A percentile compares a stretch with the other conserved stretches of the same genome.
These are phyloP conservation scores for Yamadazyma laniorum DNA, from an alignment of 805 yeast species.

Conservation along the genomic window DNA sequence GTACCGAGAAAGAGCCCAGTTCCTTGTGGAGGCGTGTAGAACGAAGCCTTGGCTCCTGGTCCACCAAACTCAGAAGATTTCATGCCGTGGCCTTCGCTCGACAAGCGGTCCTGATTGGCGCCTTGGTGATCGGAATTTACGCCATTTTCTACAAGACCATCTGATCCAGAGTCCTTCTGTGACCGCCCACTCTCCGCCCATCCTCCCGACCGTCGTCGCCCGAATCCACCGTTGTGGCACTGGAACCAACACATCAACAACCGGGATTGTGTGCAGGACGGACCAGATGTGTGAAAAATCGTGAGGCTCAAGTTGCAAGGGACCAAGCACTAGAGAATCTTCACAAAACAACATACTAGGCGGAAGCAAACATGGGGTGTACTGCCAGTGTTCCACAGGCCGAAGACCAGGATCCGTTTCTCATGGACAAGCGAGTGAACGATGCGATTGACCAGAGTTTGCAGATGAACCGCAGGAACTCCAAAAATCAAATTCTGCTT, in stretches of 20 bases:
- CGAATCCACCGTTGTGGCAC: no score
- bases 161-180: slow-evolving; percentile 1
- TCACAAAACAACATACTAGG: background rate
- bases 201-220: no score
- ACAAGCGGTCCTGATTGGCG: slow-evolving; percentile 20
- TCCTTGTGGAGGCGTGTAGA: background rate
- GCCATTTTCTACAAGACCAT: slow-evolving; percentile 7
- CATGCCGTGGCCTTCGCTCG: slow-evolving; percentile 15
- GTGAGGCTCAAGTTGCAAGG: slow-evolving; percentile 3
- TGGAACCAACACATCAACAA: no score
- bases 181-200: no score
- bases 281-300: slow-evolving; percentile 6
- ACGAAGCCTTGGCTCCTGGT: background rate
- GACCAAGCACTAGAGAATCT: background rate
- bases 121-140: slow-evolving; percentile 20
- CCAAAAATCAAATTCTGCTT: slow-evolving; percentile 63
- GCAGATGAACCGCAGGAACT: slow-evolving; percentile 48
- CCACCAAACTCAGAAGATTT: slow-evolving; percentile 11
- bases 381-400: slow-evolving; percentile 47
- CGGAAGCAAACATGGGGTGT: slow-evolving; percentile 63
- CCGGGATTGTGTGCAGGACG: no score
- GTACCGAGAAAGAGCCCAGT: background rate
- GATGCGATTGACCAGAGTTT: slow-evolving; percentile 65
- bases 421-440: slow-evolving; percentile 53
- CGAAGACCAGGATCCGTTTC: slow-evolving; percentile 51